Conservation (phyloP, 1,284 basidiomycete genomes). For the Puccinia coronata region DNA sequence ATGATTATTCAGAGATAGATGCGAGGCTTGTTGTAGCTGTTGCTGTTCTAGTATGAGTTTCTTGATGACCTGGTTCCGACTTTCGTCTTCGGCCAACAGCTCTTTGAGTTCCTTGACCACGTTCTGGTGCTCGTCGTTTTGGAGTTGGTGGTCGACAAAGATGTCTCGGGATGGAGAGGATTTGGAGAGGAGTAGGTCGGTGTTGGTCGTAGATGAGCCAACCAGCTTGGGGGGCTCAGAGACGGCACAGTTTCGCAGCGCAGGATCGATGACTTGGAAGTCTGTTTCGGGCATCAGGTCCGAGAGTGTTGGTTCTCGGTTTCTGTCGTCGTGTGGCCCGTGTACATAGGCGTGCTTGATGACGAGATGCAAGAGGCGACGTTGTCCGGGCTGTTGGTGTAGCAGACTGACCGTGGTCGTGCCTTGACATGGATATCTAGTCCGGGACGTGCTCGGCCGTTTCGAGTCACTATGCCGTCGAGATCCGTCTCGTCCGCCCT, state of each 20-base stretch:
- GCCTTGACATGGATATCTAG: constrained; percentile 38
- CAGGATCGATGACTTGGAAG: constrained; percentile 35
- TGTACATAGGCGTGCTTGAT: constrained; percentile 39
- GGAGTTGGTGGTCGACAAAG: constrained; percentile 8
- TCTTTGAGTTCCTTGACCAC: neutral
- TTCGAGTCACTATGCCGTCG: constrained; percentile 10
- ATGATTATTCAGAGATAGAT: too few relatives aligned
- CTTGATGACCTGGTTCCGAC: constrained; percentile 24
- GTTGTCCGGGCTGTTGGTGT: constrained; percentile 27
- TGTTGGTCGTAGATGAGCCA: neutral
- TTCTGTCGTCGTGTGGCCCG: constrained; percentile 26
- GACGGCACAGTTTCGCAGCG: neutral
- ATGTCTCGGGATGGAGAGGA: constrained; percentile 10
- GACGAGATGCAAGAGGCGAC: constrained; percentile 32
- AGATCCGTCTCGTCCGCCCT: constrained; percentile 23
- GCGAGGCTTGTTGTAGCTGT: neutral
- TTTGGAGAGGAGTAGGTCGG: neutral
- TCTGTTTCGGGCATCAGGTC: constrained; percentile 11
- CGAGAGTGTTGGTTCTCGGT: neutral
- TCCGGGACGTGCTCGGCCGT: constrained; percentile 26
- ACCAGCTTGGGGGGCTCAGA: neutral
- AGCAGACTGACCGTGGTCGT: constrained; percentile 37
- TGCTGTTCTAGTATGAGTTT: constrained; percentile 22
- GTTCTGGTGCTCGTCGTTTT: neutral
- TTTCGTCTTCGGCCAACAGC: constrained; percentile 19